Percentiles rank a stretch among this genome's conserved stretches.
These are phyloP conservation scores for Melanopsichium pennsylvanicum DNA, from an alignment of 1,284 basidiomycete species.

Conservation along the genomic window DNA sequence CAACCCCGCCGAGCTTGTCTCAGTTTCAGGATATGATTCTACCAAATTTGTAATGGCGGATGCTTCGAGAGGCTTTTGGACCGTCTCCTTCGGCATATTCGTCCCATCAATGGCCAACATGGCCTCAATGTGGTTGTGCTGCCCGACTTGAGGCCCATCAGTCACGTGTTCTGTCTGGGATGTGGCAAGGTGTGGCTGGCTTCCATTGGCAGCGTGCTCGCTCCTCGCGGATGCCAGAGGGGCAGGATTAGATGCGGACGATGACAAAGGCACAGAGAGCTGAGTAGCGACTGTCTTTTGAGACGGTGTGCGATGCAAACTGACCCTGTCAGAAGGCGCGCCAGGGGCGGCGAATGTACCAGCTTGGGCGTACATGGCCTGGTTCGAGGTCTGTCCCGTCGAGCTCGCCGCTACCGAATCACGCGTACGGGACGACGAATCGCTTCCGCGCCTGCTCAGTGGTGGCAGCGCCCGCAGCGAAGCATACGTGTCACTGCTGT, in stretches of 20 bases:
- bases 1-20: constrained; percentile 5
- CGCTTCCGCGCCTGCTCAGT: constrained; percentile 58
- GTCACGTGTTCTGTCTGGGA: constrained; percentile 9
- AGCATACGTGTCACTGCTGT: constrained; percentile 57
- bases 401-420: constrained; percentile 49
- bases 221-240: constrained; percentile 28
- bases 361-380: constrained; percentile 40
- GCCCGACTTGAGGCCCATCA: neutral
- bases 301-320: constrained; percentile 57
- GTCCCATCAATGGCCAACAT: neutral
- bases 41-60: constrained; percentile 1
- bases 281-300: constrained; percentile 59
- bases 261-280: constrained; percentile 52
- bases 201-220: constrained; percentile 25
- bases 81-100: neutral
- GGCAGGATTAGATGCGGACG: constrained; percentile 36
- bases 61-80: constrained; percentile 4
- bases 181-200: constrained; percentile 19
- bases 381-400: constrained; percentile 50
- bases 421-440: constrained; percentile 49
- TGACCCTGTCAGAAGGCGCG: constrained; percentile 31
- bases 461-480: constrained; percentile 60
- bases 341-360: constrained; percentile 16
- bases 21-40: constrained; percentile 8
- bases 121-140: neutral